Evolutionary conservation across 2,329 filamentous ascomycete genomes (phyloP), one percentile per base, ranked within the genome.

Genomic region (Berkeleyomyces basicola): DNA sequence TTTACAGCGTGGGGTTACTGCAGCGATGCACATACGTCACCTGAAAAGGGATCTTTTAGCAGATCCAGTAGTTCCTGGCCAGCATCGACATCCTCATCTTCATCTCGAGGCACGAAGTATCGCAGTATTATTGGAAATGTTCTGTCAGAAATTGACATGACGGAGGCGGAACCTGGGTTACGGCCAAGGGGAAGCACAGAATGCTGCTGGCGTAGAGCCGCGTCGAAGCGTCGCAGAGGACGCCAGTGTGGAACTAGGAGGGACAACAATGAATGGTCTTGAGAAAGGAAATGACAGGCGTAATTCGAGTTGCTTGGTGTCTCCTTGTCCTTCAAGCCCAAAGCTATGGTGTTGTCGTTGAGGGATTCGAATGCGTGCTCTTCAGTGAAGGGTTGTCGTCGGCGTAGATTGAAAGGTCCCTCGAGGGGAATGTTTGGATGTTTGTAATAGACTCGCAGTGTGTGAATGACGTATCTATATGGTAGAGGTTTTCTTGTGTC

Each of bases 11-110:
- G 42, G 6, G 16, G n/a, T 31, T n/a, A 55, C 7, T 37, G n/a
- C 31, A 37, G n/a, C 7, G 7, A 5, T 59, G 2, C 11, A 61
- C 71, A 69, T 73, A 80, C 78, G 69, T 74, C 71, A 61, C 73
- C 72, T 59, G 73, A 73, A 67, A 81, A 82, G 7, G 80, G 80
- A 65, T 80, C 73, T 64, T 76, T 70, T 10, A 82, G 70, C 57
- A 82, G 70, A 2, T 77, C 69, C 43, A 81, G 71, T 61, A 81
- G 70, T 69, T 80, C 72, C 57, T 76, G 66, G 39, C 72, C 76
- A 1, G 73, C 67, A 63, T 74, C 72, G 23, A 63, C 36, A 23
- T 62, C 62, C 47, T 67, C 65, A 6, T 33, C 58, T 4, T 60
- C 49, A 14, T 58, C 60, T 7, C 63, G 63, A 58, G 44, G 36